Percentiles rank a stretch among this genome's conserved stretches.
phyloP scores from a whole-genome alignment of 257 asterid species.

The Rehmannia glutinosa region DNA sequence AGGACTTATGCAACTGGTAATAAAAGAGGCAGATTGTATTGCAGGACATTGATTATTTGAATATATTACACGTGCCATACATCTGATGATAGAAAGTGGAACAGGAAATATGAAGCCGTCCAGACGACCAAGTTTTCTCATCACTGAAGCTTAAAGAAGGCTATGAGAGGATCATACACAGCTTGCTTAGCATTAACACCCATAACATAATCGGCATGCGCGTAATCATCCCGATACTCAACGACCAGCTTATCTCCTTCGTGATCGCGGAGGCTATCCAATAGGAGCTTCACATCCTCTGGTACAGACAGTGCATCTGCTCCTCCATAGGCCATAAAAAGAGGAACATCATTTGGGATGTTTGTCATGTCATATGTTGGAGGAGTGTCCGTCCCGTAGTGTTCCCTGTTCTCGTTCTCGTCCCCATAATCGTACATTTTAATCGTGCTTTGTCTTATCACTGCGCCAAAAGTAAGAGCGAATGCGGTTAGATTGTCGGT shows the following conservation, averaged over 20 bases:
- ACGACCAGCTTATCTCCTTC: constrained; percentile 35
- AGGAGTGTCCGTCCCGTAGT: constrained; percentile 52
- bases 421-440: constrained; percentile 57
- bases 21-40: no score
- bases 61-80: no score
- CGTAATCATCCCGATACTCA: constrained; percentile 40
- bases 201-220: constrained; percentile 59
- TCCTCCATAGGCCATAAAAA: constrained; percentile 59
- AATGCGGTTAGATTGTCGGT: not conserved
- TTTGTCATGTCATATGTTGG: constrained; percentile 45
- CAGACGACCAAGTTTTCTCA: not conserved
- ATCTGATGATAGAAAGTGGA: no score
- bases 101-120: no score
- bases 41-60: no score
- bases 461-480: constrained; percentile 5
- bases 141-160: constrained; percentile 37
- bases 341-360: constrained; percentile 48
- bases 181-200: constrained; percentile 48
- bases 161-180: constrained; percentile 53
- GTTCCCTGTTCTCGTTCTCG: constrained; percentile 36
- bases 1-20: no score
- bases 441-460: constrained; percentile 40
- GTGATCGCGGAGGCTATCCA: constrained; percentile 33
- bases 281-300: constrained; percentile 36
- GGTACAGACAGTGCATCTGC: constrained; percentile 51